Base-by-base conservation (phyloP, 768 basidiomycete species). In the Psilocybe cubensis region DNA sequence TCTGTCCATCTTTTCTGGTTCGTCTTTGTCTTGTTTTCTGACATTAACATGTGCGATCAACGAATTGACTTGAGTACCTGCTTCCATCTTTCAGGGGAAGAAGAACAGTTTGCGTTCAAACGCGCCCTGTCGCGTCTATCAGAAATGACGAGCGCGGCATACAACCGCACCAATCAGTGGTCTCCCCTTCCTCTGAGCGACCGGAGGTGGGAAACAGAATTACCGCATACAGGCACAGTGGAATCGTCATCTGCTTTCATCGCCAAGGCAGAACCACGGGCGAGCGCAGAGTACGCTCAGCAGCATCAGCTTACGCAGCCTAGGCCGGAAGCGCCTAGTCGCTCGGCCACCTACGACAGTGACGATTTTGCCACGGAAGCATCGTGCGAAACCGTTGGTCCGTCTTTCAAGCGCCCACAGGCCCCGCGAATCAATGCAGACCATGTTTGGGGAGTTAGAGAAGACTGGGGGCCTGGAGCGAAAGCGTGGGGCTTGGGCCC, bases 41-140 rank as follows among this genome's bases (percentile, higher is more conserved):
- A 31, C 20, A 29, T 18, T 21, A 38, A n/a, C 27, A 31, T 41
- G 14, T 35, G 18, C 33, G 23, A 24, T 52, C 31, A 20, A 23
- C 28, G 42, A 40, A 17, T 43, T 31, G 20, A 51, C 31, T 47
- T 20, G n/a, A 9, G 17, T 31, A 3, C 4, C 47, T 44, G 52
- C 2, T 25, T 52, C 21, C n/a, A 17, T 10, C 20, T 3, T 43
- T 42, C 72, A 68, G 84, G 81, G 14, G 75, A 85, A 66, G 86
- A 86, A 62, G 85, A 87, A 67, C 78, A 81, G 31, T 86, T 86
- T 63, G 83, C 83, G 1, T 86, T 80, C 75, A 83, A 83, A 70
- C 79, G 85, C 38, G 86, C 84, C 1, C 76, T 86, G 18, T 86
- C 84, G 12, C 74, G 84, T 23, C 69, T 86, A 18, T 70, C 79